A percentile compares a stretch with the other conserved stretches of the same genome.
Evolutionary conservation across 2,329 filamentous ascomycete genomes (phyloP).

Genomic region (Cladosporium sphaerospermum): DNA sequence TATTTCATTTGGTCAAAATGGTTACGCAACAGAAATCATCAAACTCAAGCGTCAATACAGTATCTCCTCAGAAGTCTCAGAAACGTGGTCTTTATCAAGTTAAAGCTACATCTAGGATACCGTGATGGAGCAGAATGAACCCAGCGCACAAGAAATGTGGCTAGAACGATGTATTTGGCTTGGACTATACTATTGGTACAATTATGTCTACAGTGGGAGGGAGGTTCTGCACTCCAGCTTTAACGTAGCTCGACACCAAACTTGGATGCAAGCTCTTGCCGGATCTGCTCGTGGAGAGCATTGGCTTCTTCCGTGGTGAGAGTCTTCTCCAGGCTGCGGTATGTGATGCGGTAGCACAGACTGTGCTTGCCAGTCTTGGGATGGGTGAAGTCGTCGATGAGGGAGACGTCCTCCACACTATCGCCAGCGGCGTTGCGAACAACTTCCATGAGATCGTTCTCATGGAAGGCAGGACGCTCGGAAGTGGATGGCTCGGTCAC

Average conservation of each 20-base stretch:
- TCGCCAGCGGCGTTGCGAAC: conserved; percentile 78
- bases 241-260: conserved; percentile 75
- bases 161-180: too few species aligned
- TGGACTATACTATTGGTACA: too few species aligned
- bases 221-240: background rate
- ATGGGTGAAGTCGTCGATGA: conserved; percentile 83
- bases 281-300: conserved; percentile 64
- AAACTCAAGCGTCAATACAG: too few species aligned
- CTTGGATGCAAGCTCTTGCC: conserved; percentile 57
- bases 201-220: too few species aligned
- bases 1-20: too few species aligned
- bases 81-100: too few species aligned
- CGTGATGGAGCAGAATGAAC: too few species aligned
- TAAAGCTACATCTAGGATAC: too few species aligned
- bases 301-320: conserved; percentile 80
- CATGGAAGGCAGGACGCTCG: conserved; percentile 59
- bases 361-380: conserved; percentile 78
- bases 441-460: conserved; percentile 96
- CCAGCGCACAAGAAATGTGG: too few species aligned
- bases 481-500: conserved; percentile 12
- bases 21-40: too few species aligned
- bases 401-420: conserved; percentile 75
- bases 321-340: conserved; percentile 85
- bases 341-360: conserved; percentile 88
- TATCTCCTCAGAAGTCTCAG: too few species aligned